These are phyloP conservation scores for Linanthus parryae DNA, from an alignment of 148 eudicot species.

Conservation along the genomic window DNA sequence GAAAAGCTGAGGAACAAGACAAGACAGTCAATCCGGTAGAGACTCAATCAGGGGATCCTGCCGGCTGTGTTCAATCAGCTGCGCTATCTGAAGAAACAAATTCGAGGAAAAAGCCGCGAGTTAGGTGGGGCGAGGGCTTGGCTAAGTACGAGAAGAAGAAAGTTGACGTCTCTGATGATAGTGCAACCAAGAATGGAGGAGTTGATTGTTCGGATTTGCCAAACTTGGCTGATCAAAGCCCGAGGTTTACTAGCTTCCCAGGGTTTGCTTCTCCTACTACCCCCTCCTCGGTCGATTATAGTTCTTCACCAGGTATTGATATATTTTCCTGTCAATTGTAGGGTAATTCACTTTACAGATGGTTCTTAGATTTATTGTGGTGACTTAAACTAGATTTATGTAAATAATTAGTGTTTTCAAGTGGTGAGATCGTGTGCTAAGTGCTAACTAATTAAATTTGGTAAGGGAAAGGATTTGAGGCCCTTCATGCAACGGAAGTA, in stretches of 20 bases:
- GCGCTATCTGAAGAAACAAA: constrained; percentile 42
- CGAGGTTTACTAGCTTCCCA: constrained; percentile 36
- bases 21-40: constrained; percentile 30
- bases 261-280: constrained; percentile 85
- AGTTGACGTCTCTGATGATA: constrained; percentile 65
- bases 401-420: too few relatives aligned
- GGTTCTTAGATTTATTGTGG: too few relatives aligned
- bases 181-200: constrained; percentile 29
- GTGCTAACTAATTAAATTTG: too few relatives aligned
- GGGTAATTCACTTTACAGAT: too few relatives aligned
- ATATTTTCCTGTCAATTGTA: too few relatives aligned
- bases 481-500: too few relatives aligned
- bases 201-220: constrained; percentile 19
- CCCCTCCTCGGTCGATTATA: constrained; percentile 71
- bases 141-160: constrained; percentile 92
- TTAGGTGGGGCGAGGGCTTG: constrained; percentile 95
- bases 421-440: too few relatives aligned
- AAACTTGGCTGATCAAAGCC: constrained; percentile 50
- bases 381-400: too few relatives aligned
- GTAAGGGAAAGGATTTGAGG: too few relatives aligned
- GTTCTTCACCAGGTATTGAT: constrained; percentile 96
- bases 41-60: constrained; percentile 54
- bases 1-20: constrained; percentile 30
- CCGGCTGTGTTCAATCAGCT: constrained; percentile 28
- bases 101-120: constrained; percentile 83